Base-by-base conservation (phyloP, 805 yeast genomes). In the Teunomyces lycoperdinae region DNA sequence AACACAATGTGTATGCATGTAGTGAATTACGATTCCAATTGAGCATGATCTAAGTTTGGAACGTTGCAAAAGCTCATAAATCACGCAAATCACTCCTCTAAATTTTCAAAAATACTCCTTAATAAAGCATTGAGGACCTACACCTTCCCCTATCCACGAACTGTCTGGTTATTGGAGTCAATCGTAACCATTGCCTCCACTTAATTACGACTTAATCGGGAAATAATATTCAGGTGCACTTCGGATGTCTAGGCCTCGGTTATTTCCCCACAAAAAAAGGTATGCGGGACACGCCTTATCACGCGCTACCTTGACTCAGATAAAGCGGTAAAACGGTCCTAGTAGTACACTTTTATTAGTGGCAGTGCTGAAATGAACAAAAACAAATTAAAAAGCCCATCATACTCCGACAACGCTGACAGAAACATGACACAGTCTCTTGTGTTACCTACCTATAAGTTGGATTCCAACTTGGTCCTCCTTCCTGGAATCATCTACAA, bases 401-500 rank as follows among this genome's bases (percentile, higher is more conserved):
- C 41, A 10, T 38, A 20, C 16, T 38, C 41, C 7, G 41, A 26
- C 28, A 38, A 26, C 30, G 14, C 17, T 8, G 13, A 26, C 41
- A 38, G 30, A 13, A 26, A n/a, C 5, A 17, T 32, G 35, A 38
- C 38, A 17, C 54, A 52, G 20, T 50, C 53, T 49, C 49, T 67
- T 44, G 66, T 66, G 5, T 62, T 73, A 44, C 77, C 78, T 43
- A 65, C 68, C 36, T 72, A 72, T 56, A 66, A 62, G 42, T 54
- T 73, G 17, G 77, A 73, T 52, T 70, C 76, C 38, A 66, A 70
- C 50, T 57, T 72, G 45, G 80, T 84, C 10, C 71, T 82, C 28
- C 56, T 83, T 7, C 88, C 89, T 1, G 87, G 87, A 0, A 77
- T 83, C 35, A 70, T 81, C 20, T 84, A 83, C 62, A 76, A 79